Evolutionary conservation across 768 basidiomycete species (phyloP), one percentile per base, ranked within the genome.

Genomic region (Galerina marginata): DNA sequence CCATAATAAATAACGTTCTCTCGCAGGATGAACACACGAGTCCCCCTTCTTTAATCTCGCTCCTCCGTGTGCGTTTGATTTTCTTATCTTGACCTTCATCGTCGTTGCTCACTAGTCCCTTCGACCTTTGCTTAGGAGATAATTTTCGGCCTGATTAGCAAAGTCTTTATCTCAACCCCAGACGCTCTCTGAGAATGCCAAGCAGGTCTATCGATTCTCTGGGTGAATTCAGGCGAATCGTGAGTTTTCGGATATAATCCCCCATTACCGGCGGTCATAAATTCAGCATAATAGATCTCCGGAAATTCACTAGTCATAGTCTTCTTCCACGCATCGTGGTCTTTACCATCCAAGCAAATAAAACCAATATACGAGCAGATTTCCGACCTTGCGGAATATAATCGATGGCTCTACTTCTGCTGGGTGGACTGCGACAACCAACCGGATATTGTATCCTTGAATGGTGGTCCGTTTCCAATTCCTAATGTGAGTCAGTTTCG

Each of bases 341-440:
- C 58, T 7, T 2, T 16, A 15, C 48, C 53, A 26, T 59, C 58
- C 54, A 36, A 45, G 12, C 29, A 46, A 26, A 52, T 63, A 10
- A 11, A 26, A 11, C 48, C 62, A 2, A 23, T 11, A 33, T 59
- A 43, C 36, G 45, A 56, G 9, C 14, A 11, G 9, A 54, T 20
- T 12, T 51, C 60, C 29, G 43, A 44, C 1, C 33, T 43, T 47
- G 15, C 48, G 29, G 58, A 63, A 20, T 56, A 56, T 40, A 37
- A 25, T 25, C 40, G 23, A 16, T 42, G 33, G 53, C 25, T 63
- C n/a, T 3, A n/a, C 12, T 63, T 63, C 10, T 56, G 51, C 29
- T 52, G 46, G 36, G 54, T 63, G 9, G 62, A 63, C 20, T 56
- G 53, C 20, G 62, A 63, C 9, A 39, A 46, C 46, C 44, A 59